Evolutionary conservation across 23 red algal species (phyloP), one percentile per base, ranked within the genome.

Genomic region (Cyanidioschyzon merolae): DNA sequence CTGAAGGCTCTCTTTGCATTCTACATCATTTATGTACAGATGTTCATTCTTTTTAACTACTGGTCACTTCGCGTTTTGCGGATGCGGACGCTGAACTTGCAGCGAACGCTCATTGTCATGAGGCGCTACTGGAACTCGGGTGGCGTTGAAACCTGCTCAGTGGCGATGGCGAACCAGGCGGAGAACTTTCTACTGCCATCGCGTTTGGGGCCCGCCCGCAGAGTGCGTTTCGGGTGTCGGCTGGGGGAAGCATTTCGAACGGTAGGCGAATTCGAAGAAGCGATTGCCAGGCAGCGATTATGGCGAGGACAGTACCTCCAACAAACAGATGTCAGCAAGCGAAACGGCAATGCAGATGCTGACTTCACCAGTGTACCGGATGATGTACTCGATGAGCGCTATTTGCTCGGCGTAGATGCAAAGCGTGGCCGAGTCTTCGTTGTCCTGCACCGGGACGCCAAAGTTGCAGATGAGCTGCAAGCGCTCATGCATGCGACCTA

Each of bases 401-500:
- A 81, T 67, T 34, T 81, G 7, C 34, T 81, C 0, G 41, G 45
- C 34, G 30, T 57, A 39, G 17, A 31, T 30, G n/a, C 63, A 25
- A 27, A 27, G n/a, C 16, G 21, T 36, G 78, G 78, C 38, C 37
- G 39, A 34, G 78, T 81, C 17, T 58, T 1, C 26, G 35, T 81
- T 26, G 45, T 81, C 39, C 68, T 81, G 59, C 78, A 81, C 41
- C 37, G 37, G 0, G 78, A 81, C 30, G 78, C 78, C 32, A 30
- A 30, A 17, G 78, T 81, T 50, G 39, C 40, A 30, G 78, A 81
- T 81, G 78, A 81, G 45, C 39, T 81, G 38, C 78, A 40, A 40
- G 78, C 78, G 36, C 59, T 81, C 39, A 41, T 81, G 38, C 78
- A 81, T 31, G 78, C 78, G n/a, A 59, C 35, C 78, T 81, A 58